A percentile compares a stretch with the other conserved stretches of the same genome.
These are phyloP conservation scores for Macrophomina tecta DNA, from an alignment of 2,329 filamentous ascomycete species.

Conservation along the genomic window DNA sequence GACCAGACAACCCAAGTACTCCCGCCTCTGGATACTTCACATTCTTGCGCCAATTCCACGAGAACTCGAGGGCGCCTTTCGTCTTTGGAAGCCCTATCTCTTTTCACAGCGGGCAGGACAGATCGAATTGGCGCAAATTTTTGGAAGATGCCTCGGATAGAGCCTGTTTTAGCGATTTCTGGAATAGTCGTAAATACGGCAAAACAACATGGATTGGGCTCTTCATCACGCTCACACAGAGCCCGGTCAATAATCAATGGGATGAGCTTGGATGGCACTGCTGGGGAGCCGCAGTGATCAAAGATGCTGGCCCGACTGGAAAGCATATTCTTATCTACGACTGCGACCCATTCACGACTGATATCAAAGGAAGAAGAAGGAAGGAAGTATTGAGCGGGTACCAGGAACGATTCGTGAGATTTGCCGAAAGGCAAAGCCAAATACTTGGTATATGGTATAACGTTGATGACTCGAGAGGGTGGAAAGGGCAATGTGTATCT, in stretches of 20 bases:
- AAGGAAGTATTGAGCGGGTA: neutral
- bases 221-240: constrained; percentile 1
- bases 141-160: constrained; percentile 3
- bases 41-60: neutral
- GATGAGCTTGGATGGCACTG: constrained; percentile 1
- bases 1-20: neutral
- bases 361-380: neutral
- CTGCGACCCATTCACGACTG: neutral
- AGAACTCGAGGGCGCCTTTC: neutral
- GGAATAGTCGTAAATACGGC: neutral
- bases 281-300: constrained; percentile 1
- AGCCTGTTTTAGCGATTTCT: constrained; percentile 10
- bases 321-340: constrained; percentile 11
- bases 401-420: neutral
- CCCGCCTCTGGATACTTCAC: constrained; percentile 1
- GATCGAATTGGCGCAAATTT: neutral
- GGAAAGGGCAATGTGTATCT: neutral
- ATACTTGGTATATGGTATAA: neutral
- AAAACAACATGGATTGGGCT: constrained; percentile 1
- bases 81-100: neutral
- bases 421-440: neutral
- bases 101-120: constrained; percentile 1
- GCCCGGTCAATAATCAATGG: neutral
- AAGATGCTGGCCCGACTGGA: neutral
- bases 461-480: neutral